Base-by-base conservation (phyloP, 1,139 yeast genomes). In the Meyerozyma elateridarum region DNA sequence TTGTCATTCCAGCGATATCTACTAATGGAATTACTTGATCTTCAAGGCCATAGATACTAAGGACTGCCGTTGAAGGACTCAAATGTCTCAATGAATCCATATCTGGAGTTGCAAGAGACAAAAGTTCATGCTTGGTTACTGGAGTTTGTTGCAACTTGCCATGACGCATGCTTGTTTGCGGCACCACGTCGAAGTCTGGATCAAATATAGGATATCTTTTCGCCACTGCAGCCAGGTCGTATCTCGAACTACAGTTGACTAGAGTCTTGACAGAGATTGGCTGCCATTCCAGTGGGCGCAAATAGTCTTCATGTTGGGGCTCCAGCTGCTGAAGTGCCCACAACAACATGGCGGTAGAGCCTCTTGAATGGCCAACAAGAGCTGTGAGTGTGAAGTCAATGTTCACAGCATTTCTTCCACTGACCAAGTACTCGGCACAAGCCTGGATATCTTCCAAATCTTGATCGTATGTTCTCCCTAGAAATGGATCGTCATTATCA, bases 291-390 rank as follows among this genome's bases (percentile, higher is more conserved):
- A 15, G 13, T 5, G 27, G 27, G 8, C 27, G 17, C 29, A 29
- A n/a, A 38, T 40, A 28, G 20, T 20, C 18, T 39, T 36, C 28
- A 11, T 24, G 27, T 18, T 24, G 27, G n/a, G 27, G 27, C 8
- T 24, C 18, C 27, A 24, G 27, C 27, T 73, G 75, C 30, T 54
- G 44, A 27, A 69, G 37, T 1, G 81, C 79, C 87, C 93, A 88
- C 36, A 73, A 60, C 46, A 85, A 78, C 77, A 79, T 75, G n/a
- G 91, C 82, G 15, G 83, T 72, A 1, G 76, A 66, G 4, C 95
- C 96, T 38, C 96, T 62, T 0, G 95, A 85, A 52, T 89, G 97
- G 2, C 78, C 80, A 21, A 85, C 63, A 5, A 82, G 63, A 2
- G 80, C 53, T 32, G 74, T 73, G 8, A 85, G 57, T 3, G 69